Conservation (phyloP, 257 asterid species). For the Verbascum thapsus region DNA sequence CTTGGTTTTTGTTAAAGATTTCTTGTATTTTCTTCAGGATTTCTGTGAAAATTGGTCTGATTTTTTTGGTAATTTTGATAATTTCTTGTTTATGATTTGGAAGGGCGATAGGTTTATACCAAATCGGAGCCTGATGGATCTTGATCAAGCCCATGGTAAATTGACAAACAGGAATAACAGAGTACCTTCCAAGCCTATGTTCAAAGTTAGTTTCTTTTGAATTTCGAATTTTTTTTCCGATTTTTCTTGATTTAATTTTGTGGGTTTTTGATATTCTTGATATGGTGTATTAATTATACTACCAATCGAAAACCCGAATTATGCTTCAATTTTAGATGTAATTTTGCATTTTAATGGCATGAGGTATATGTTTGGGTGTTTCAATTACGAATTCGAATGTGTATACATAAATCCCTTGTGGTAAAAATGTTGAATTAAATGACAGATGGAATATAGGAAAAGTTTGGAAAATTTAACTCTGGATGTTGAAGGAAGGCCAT, state of each 20-base stretch:
- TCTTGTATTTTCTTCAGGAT: not conserved
- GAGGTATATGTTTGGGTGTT: slow-evolving; percentile 1
- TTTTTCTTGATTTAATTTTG: slow-evolving; percentile 23
- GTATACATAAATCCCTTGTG: not conserved
- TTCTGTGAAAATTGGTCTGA: slow-evolving; percentile 4
- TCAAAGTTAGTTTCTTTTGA: slow-evolving; percentile 37
- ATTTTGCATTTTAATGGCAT: not conserved
- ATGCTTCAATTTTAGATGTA: slow-evolving; percentile 7
- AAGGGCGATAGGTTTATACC: slow-evolving; percentile 93
- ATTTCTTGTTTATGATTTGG: slow-evolving; percentile 5
- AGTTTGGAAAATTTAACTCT: slow-evolving; percentile 54
- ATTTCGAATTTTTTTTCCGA: not conserved
- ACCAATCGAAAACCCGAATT: not conserved
- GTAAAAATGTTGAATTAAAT: not conserved
- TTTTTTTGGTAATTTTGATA: slow-evolving; percentile 4
- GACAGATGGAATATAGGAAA: slow-evolving; percentile 51
- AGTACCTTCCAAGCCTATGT: slow-evolving; percentile 33
- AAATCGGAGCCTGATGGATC: slow-evolving; percentile 84
- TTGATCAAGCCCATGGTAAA: slow-evolving; percentile 66
- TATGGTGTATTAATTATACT: not conserved
- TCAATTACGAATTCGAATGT: not conserved
- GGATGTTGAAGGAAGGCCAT: slow-evolving; percentile 73
- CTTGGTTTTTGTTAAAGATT: not conserved
- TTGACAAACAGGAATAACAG: slow-evolving; percentile 46
- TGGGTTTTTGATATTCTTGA: slow-evolving; percentile 15